Base-by-base conservation (phyloP, 1,284 basidiomycete genomes). In the Cutaneotrichosporon arboriforme region DNA sequence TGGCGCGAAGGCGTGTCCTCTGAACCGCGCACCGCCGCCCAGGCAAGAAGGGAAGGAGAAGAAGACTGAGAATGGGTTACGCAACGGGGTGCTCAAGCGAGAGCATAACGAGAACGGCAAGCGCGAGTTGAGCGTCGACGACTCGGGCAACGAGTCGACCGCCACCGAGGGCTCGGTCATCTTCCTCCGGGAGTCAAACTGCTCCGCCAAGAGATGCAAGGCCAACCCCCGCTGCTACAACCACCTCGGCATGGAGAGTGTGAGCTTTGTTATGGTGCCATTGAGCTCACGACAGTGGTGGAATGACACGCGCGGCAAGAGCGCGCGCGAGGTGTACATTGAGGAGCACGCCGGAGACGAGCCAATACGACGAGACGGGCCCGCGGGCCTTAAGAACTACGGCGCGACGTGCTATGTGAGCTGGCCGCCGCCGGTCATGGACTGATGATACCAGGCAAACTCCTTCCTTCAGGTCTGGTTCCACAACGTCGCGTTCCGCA, bases 321-420 rank as follows among this genome's bases (percentile, higher is more conserved):
- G 26, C 26, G 84, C 66, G 51, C 84, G 55, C 81, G 83, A 64
- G 72, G 75, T 17, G 72, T 79, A 14, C 77, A 80, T 49, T 60
- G 85, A 37, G 81, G 81, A 41, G 60, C 74, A 31, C 78, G 86
- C 69, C 84, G 87, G 41, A 60, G 59, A 78, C 10, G 67, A 78
- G 43, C 75, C 77, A 18, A 78, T 83, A 62, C 77, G 82, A 53
- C 73, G 77, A 20, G 78, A 80, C n/a, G 22, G 81, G 13, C 90
- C 89, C 17, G 85, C 91, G 17, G 90, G 91, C 18, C 74, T 94
- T 52, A 85, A 90, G 85, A 96, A 96, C 68, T 81, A 94, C 15
- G 91, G 91, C 13, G 91, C 91, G 13, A 94, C 91, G 4, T 91
- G 90, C 67, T 93, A 92, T 61, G 90, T 75, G 52, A 63, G 21